Evolutionary conservation across 768 basidiomycete species (phyloP), one percentile per base, ranked within the genome.

Genomic region (Sarcodon sp.): DNA sequence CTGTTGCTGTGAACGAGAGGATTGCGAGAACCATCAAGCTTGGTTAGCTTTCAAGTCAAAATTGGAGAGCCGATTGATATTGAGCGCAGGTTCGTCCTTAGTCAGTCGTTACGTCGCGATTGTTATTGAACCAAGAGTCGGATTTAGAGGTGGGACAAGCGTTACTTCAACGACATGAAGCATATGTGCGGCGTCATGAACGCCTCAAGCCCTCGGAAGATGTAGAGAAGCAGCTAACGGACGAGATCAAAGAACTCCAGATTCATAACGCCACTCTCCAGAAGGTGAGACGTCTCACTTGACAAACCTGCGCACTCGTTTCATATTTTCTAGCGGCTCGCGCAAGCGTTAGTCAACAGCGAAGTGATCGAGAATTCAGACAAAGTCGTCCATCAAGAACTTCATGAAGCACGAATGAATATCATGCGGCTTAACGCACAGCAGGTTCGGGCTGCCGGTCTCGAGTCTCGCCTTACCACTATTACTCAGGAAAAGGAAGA

Each of bases 81-180:
- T 94, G 48, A 89, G 89, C 61, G 91, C 88, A 57, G 89, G 91
- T 92, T 57, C 57, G 83, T 70, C 33, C 31, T 35, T n/a, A 27
- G 45, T 49, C 35, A 13, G 8, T 4, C 18, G 5, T 34, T 31
- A 8, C 33, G 37, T 5, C 33, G 21, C 18, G 8, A 35, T 43
- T 51, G n/a, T 46, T 48, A 16, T 34, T 45, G 21, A 41, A 18
- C 21, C n/a, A 36, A 31, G 33, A n/a, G 33, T 31, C 34, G 13
- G 44, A 7, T 46, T 27, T 54, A 90, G 90, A 93, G 71, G 83
- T 94, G 31, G 91, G 91, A 10, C 87, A 91, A 62, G 91, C 92
- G 4, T 65, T 96, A 43, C 63, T 96, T 44, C 80, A 86, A 57
- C 70, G 83, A 51, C 89, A 93, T 59, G 91, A 93, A 65, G 86